Base-by-base conservation (phyloP, 2,329 filamentous ascomycete genomes). In the Aspergillus sp. region DNA sequence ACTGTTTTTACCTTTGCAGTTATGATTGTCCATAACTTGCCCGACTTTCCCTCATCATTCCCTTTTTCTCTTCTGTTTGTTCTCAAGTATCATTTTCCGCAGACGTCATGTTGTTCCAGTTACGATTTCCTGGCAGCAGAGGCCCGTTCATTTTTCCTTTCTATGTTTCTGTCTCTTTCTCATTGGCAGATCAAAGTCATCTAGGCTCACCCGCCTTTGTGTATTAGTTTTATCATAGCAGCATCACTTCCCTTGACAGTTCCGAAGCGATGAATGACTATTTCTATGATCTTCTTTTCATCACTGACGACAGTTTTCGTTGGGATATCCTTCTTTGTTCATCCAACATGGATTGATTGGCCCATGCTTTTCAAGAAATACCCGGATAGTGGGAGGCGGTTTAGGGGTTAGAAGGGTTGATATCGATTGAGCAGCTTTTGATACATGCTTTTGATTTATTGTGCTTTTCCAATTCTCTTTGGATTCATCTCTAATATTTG, bases 141-240 rank as follows among this genome's bases (percentile, higher is more conserved):
- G 55, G 59, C 24, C 57, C 32, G 47, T 52, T 53, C 49, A 53
- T 51, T 55, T 57, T 54, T 63, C 61, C 49, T 45, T 59, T 60
- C 61, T 61, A 63, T 65, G 64, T 69, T 65, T 59, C 67, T 69
- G 58, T 65, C 58, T 62, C 59, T 57, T 65, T 58, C 56, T 64
- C 59, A 62, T 62, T 57, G 65, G 65, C 63, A 63, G 56, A 60
- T 60, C 58, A 59, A 67, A 52, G 63, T 59, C 58, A 58, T 61
- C 54, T 63, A 56, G 62, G 63, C 62, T 61, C 57, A 55, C 60
- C 60, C 60, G 60, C 59, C 65, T 67, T 67, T 67, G 65, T 69
- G 65, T 69, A 69, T 69, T 69, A 69, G 67, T 67, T 60, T 47
- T 64, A 63, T 59, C 56, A 64, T 65, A 69, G 67, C 58, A 64